These are phyloP conservation scores for Paecilomyces niveus DNA, from an alignment of 2,329 filamentous ascomycete genomes.

Conservation along the genomic window DNA sequence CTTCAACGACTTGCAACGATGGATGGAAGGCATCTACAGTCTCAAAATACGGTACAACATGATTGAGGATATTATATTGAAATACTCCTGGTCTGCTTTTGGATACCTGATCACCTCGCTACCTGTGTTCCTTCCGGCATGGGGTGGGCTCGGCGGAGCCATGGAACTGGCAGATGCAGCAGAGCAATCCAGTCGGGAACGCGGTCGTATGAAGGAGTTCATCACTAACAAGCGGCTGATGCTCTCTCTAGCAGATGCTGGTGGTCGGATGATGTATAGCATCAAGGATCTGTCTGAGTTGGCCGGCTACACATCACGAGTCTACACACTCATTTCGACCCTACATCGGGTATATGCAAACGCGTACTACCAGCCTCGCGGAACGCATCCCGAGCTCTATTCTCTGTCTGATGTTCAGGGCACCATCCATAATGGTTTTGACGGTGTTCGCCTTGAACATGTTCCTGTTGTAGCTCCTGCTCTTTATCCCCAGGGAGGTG, in stretches of 20 bases:
- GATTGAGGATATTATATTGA: slow-evolving; percentile 94
- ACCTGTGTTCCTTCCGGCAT: slow-evolving; percentile 87
- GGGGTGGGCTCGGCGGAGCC: slow-evolving; percentile 75
- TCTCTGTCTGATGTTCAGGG: slow-evolving; percentile 88
- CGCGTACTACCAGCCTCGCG: slow-evolving; percentile 67
- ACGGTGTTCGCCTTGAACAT: slow-evolving; percentile 86
- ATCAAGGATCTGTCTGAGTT: slow-evolving; percentile 97
- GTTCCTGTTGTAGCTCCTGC: slow-evolving; percentile 87
- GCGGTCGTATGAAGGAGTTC: slow-evolving; percentile 92
- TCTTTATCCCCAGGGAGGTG: slow-evolving; percentile 81
- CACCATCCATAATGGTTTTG: slow-evolving; percentile 89
- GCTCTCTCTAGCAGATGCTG: slow-evolving; percentile 92
- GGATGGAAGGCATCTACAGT: slow-evolving; percentile 98
- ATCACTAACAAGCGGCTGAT: slow-evolving; percentile 98
- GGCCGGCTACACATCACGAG: slow-evolving; percentile 89
- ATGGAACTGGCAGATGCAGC: slow-evolving; percentile 52
- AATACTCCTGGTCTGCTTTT: slow-evolving; percentile 98
- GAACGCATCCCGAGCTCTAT: slow-evolving; percentile 68
- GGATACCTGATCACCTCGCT: slow-evolving; percentile 90
- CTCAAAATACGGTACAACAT: slow-evolving; percentile 98
- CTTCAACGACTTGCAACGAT: slow-evolving; percentile 85
- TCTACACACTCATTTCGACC: slow-evolving; percentile 92
- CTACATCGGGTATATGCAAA: slow-evolving; percentile 88
- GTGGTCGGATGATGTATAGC: slow-evolving; percentile 98
- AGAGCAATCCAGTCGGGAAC: slow-evolving; percentile 50